Conservation (phyloP, 345 rosid species). For the Lagerstroemia speciosa region DNA sequence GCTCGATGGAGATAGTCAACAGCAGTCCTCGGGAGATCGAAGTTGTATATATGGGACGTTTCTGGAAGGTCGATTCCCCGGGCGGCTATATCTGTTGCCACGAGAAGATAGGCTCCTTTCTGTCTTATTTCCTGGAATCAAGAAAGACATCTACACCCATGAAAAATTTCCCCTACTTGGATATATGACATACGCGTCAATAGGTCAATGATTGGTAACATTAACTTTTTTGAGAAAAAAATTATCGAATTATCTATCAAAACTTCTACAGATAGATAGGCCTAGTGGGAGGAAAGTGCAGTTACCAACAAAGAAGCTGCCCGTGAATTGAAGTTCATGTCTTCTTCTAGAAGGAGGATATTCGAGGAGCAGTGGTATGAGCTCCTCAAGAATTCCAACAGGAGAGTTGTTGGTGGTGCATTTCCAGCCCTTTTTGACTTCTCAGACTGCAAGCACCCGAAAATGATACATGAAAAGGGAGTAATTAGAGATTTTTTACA, state of each 20-base stretch:
- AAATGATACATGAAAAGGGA: background rate
- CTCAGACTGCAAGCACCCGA: constrained; percentile 47
- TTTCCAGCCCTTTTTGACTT: constrained; percentile 83
- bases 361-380: constrained; percentile 45
- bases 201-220: background rate
- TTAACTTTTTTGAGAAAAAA: background rate
- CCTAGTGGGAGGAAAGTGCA: constrained; percentile 12
- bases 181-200: background rate
- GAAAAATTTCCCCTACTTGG: background rate
- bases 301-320: constrained; percentile 76
- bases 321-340: constrained; percentile 78
- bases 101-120: constrained; percentile 75
- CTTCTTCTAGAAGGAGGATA: constrained; percentile 60
- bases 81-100: constrained; percentile 89
- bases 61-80: constrained; percentile 87
- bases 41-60: constrained; percentile 88
- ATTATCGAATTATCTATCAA: background rate
- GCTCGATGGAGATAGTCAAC: constrained; percentile 84
- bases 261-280: background rate
- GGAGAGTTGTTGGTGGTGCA: constrained; percentile 45
- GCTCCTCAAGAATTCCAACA: constrained; percentile 52
- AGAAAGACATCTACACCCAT: background rate
- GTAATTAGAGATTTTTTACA: background rate
- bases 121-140: constrained; percentile 55
- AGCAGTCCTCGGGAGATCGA: constrained; percentile 72